Base-by-base conservation (phyloP, 106 monocot species). In the Dendrobium officinale region DNA sequence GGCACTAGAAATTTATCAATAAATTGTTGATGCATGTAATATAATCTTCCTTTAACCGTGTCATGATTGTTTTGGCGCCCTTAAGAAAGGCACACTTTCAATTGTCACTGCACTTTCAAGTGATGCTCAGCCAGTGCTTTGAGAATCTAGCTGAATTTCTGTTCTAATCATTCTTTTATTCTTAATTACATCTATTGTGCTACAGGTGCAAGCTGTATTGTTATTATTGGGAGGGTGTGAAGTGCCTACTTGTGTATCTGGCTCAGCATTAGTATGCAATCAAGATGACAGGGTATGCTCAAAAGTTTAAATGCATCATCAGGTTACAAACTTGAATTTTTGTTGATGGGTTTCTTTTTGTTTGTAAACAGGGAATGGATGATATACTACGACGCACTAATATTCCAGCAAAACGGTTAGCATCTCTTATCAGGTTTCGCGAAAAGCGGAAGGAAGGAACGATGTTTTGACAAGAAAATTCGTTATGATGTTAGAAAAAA, bases 171-270 rank as follows among this genome's bases (percentile, higher is more conserved):
- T 15, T 56, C 10, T 67, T 26, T 67, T 37, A 37, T 37, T 67
- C 45, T 67, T 67, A 29, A 4, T 74, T 17, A 16, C 10, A 2
- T 77, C 6, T 77, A 82, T 42, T 73, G 4, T 76, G 19, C 68
- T 83, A 55, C 79, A 96, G 93, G 96, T 96, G 64, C 96, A 96
- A 90, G 96, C 96, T 73, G 96, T 96, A 11, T 79, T 96, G 42
- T 78, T 96, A 70, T 77, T 96, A 20, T 72, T 96, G 66, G 93
- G 96, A 76, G 90, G 93, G 22, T 86, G 85, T 78, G 96, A 91
- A 79, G 72, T 93, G 45, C 89, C 96, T 37, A 37, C 81, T 80
- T 81, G 85, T 74, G 42, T 81, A 54, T 67, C 86, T 77, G 66
- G 79, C 75, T 79, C 77, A 64, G 49, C 83, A 78, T 66, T 77